A percentile compares a stretch with the other conserved stretches of the same genome.
These are phyloP conservation scores for Eremothecium cymbalariae DNA, from an alignment of 1,139 yeast genomes.

Conservation along the genomic window DNA sequence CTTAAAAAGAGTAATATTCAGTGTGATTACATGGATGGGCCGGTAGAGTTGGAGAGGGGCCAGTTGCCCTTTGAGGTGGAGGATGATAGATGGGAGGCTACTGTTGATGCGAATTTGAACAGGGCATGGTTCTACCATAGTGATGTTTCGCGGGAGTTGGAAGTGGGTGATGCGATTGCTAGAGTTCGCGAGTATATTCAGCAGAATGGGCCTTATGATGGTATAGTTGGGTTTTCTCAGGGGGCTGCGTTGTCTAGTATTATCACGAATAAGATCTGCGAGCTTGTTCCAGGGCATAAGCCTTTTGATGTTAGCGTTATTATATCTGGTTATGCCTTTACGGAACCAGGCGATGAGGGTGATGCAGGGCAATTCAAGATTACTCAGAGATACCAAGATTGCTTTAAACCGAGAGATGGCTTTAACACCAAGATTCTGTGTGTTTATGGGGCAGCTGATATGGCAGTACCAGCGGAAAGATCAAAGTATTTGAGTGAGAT, in stretches of 20 bases:
- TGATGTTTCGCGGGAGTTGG: slow-evolving; percentile 37
- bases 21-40: slow-evolving; percentile 72
- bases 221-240: slow-evolving; percentile 84
- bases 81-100: slow-evolving; percentile 37
- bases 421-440: slow-evolving; percentile 32
- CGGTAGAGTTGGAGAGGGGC: slow-evolving; percentile 51
- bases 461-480: slow-evolving; percentile 49
- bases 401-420: slow-evolving; percentile 28
- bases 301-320: slow-evolving; percentile 43
- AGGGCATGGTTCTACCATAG: slow-evolving; percentile 53
- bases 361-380: slow-evolving; percentile 30
- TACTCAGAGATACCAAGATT: slow-evolving; percentile 30
- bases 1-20: slow-evolving; percentile 60
- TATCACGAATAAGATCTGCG: slow-evolving; percentile 39
- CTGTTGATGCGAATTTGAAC: slow-evolving; percentile 43
- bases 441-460: slow-evolving; percentile 40
- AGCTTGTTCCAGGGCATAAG: slow-evolving; percentile 37
- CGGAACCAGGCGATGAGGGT: slow-evolving; percentile 32
- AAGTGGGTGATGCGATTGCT: slow-evolving; percentile 38
- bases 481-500: slow-evolving; percentile 41
- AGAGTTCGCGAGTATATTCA: slow-evolving; percentile 49
- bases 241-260: slow-evolving; percentile 81
- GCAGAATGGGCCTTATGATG: slow-evolving; percentile 78
- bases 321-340: slow-evolving; percentile 51
- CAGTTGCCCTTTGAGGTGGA: slow-evolving; percentile 61